Percentiles rank a stretch among this genome's conserved stretches.
These are phyloP conservation scores for Triticum timopheevii DNA, from an alignment of 176 grass and related monocot genomes.

Conservation along the genomic window DNA sequence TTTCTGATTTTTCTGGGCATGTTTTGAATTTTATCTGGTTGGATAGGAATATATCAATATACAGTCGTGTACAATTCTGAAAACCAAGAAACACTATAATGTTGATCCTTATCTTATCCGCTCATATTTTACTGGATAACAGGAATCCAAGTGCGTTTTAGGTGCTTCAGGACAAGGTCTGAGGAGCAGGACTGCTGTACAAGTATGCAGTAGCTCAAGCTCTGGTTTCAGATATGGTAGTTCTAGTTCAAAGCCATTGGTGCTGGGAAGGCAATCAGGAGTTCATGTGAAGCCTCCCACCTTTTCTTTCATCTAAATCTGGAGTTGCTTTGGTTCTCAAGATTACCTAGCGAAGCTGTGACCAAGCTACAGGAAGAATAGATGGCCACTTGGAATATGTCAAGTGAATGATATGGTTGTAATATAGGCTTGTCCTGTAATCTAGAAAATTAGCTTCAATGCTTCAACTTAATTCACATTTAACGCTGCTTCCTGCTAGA, in stretches of 20 bases:
- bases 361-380: not conserved
- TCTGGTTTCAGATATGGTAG: slow-evolving; percentile 20
- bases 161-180: slow-evolving; percentile 29
- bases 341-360: not conserved
- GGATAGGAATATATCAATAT: not conserved
- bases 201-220: slow-evolving; percentile 42
- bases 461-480: not conserved
- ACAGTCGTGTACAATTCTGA: slow-evolving; percentile 3
- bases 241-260: slow-evolving; percentile 39
- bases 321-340: not conserved
- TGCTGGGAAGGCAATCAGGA: slow-evolving; percentile 32
- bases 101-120: slow-evolving; percentile 2
- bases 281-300: slow-evolving; percentile 7
- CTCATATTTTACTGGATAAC: slow-evolving; percentile 31
- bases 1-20: slow-evolving; percentile 1
- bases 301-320: slow-evolving; percentile 40
- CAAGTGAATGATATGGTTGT: not conserved
- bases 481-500: not conserved
- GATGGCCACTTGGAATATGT: slow-evolving; percentile 24
- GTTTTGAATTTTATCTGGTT: slow-evolving; percentile 7
- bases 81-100: not conserved
- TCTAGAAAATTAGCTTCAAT: not conserved
- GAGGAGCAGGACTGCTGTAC: slow-evolving; percentile 39
- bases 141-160: slow-evolving; percentile 50
- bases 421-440: slow-evolving; percentile 20